Base-by-base conservation (phyloP, 179 eudicot species). In the Silene noctiflora region DNA sequence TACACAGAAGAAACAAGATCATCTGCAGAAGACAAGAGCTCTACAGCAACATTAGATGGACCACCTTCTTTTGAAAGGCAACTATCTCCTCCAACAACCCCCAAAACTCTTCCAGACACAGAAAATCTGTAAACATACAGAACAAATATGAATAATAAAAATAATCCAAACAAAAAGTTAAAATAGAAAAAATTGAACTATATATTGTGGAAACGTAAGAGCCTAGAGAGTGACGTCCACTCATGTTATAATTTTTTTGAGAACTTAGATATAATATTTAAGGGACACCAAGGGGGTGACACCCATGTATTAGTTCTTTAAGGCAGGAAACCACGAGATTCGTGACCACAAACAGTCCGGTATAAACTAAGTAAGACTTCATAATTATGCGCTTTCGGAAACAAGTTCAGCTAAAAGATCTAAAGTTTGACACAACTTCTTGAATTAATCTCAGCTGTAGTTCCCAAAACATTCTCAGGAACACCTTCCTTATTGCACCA, bases 81-180 rank as follows among this genome's bases (percentile, higher is more conserved):
- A 77, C 97, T 91, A 76, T 78, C 85, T 33, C 97, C 99, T 75
- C 97, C 95, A 86, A 91, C 91, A 78, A 93, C 89, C 79, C 98
- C 98, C 17, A 84, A 82, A 82, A 93, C 89, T 88, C 88, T 87
- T 81, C 99, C 98, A 80, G 96, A 86, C 48, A 96, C 48, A 42
- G 92, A 79, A 88, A 96, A 96, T 76, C 99, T 96, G 83, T 77
- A 83, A 73, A 71, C 65, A 21, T 27, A 14, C 60, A 74, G 4
- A 67, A 67, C 53, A 3, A 42, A 39, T 53, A 74, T 7, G 66
- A 71, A 25, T 44, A 55, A 44, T 42, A 77, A 68, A 53, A 70
- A 44, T 17, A 33, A 29, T 31, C 69, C 29, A 31, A 13, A 64
- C 20, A 22, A 27, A 75, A 7, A 20, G 27, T 10, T 9, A 12